Conservation (phyloP, 2,329 filamentous ascomycete genomes). For the Cytospora paraplurivora region DNA sequence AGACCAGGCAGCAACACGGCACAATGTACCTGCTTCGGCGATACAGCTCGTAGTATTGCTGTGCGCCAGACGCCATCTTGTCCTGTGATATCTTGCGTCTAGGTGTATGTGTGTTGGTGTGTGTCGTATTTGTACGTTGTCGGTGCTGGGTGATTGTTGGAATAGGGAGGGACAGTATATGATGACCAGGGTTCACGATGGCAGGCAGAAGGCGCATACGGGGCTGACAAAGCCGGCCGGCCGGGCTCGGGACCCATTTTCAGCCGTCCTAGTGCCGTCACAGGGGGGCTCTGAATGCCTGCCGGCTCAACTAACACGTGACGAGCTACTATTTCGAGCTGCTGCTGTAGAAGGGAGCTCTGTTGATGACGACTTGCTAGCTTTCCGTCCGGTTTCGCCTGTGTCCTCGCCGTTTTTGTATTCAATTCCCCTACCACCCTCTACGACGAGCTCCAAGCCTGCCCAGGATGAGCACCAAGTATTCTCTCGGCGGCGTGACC, state of each 20-base stretch:
- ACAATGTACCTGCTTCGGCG: conserved; percentile 86
- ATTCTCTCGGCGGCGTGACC: conserved; percentile 69
- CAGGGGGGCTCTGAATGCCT: background rate
- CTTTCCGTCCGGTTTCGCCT: conserved; percentile 8
- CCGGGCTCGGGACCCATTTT: conserved; percentile 1
- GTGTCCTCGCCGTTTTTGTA: conserved; percentile 1
- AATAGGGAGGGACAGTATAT: conserved; percentile 15
- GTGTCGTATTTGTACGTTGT: conserved; percentile 2
- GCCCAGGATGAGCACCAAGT: conserved; percentile 68
- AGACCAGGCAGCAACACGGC: conserved; percentile 21
- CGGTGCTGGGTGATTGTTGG: conserved; percentile 33
- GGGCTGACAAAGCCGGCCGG: conserved; percentile 22
- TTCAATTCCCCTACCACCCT: background rate
- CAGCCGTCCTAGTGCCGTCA: conserved; percentile 2
- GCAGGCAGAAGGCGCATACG: background rate
- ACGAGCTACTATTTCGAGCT: conserved; percentile 18
- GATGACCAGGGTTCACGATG: conserved; percentile 4
- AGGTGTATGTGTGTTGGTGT: too few species aligned
- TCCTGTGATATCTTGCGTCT: conserved; percentile 27
- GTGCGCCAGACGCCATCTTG: conserved; percentile 52
- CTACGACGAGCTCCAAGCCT: conserved; percentile 30
- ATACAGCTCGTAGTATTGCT: conserved; percentile 90
- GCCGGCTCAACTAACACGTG: conserved; percentile 12
- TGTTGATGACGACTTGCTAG: conserved; percentile 26
- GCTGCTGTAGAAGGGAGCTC: conserved; percentile 14